Evolutionary conservation across 208 protist species (phyloP).

Genomic region (Leishmania mexicana): DNA sequence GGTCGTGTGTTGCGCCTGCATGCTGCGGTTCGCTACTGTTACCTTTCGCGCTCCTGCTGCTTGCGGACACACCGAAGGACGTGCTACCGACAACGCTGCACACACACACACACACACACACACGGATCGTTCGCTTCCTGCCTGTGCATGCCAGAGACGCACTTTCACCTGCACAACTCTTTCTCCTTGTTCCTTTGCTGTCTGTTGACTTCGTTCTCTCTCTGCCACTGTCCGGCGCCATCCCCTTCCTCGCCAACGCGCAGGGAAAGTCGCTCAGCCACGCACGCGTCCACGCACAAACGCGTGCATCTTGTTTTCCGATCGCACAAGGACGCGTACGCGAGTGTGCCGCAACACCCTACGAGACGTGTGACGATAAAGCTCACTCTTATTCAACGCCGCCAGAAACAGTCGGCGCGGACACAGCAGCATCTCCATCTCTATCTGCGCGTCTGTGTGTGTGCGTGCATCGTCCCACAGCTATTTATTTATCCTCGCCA

Average conservation of each 20-base stretch:
- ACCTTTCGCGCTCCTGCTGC: not conserved
- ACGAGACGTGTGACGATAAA: not conserved
- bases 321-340: not conserved
- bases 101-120: not conserved
- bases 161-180: not conserved
- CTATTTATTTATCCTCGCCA: not conserved
- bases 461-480: not conserved
- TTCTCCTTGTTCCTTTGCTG: not conserved
- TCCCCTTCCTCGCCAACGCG: not conserved
- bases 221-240: not conserved
- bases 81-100: not conserved
- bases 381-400: not conserved
- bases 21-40: not conserved
- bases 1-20: not conserved
- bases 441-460: not conserved
- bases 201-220: not conserved
- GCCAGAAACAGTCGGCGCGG: not conserved
- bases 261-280: not conserved
- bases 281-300: not conserved
- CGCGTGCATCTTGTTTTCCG: not conserved
- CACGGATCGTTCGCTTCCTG: not conserved
- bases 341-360: not conserved
- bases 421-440: not conserved
- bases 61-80: not conserved
- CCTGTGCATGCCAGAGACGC: not conserved